These are phyloP conservation scores for Serendipita sp. DNA, from an alignment of 768 basidiomycete species.

Conservation along the genomic window DNA sequence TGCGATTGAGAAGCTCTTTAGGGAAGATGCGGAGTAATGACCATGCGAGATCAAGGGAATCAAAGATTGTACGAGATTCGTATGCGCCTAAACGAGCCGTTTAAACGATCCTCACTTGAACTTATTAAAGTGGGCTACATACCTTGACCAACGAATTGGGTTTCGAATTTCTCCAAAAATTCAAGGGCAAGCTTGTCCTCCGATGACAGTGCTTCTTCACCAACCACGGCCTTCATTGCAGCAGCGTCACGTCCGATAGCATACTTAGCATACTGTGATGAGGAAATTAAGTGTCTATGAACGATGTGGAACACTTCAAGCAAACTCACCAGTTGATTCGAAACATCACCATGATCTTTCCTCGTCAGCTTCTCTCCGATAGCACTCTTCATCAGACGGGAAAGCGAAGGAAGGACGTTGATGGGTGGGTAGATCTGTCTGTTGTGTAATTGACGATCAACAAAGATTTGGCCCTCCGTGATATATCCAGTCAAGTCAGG, in stretches of 20 bases:
- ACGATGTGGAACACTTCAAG: background rate
- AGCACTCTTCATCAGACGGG: slow-evolving; percentile 98
- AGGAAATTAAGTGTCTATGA: slow-evolving; percentile 5
- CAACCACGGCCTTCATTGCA: slow-evolving; percentile 98
- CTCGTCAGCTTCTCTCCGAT: slow-evolving; percentile 95
- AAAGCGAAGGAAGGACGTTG: slow-evolving; percentile 96
- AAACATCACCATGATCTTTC: slow-evolving; percentile 98
- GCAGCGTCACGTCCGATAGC: slow-evolving; percentile 95
- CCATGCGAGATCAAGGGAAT: slow-evolving; percentile 96
- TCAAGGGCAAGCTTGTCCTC: slow-evolving; percentile 96
- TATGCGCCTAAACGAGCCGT: slow-evolving; percentile 51
- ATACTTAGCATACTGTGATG: slow-evolving; percentile 81
- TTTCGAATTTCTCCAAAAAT: slow-evolving; percentile 96
- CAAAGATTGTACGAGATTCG: slow-evolving; percentile 91
- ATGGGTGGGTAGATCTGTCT: slow-evolving; percentile 97
- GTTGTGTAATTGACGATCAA: slow-evolving; percentile 95
- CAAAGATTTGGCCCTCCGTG: slow-evolving; percentile 97
- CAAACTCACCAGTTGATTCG: slow-evolving; percentile 78
- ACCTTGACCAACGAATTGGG: slow-evolving; percentile 95
- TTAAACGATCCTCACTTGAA: background rate
- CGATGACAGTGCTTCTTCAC: slow-evolving; percentile 85
- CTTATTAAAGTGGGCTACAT: slow-evolving; percentile 10
- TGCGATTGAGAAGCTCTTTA: slow-evolving; percentile 93
- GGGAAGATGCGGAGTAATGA: slow-evolving; percentile 94
- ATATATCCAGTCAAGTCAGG: slow-evolving; percentile 99